phyloP scores from a whole-genome alignment of 192 early-diverging fungal genomes.

The Coemansia sp. region DNA sequence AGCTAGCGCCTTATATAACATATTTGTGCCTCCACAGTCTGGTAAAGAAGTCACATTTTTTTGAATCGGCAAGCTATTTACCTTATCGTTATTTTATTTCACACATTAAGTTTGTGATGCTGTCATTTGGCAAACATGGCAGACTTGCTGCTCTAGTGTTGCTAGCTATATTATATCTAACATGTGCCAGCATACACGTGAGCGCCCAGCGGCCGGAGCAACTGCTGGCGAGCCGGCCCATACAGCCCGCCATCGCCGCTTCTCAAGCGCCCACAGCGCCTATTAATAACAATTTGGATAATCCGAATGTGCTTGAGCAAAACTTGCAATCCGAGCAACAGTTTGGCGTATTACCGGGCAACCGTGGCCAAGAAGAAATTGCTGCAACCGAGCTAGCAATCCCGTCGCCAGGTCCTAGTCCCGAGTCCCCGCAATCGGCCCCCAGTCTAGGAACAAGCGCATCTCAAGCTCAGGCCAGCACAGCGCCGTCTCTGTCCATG shows the following conservation, averaged over 20 bases:
- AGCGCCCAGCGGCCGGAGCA: neutral
- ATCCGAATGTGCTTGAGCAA: conserved; percentile 23
- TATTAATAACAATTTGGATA: neutral
- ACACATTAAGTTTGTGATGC: neutral
- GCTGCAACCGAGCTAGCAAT: conserved; percentile 12
- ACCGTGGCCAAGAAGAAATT: conserved; percentile 14
- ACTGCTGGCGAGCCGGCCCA: neutral
- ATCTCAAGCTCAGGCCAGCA: neutral
- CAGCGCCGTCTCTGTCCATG: neutral
- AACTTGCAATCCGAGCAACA: conserved; percentile 18
- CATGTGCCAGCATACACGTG: neutral
- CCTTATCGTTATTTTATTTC: neutral
- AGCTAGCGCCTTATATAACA: neutral
- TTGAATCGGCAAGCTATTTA: neutral
- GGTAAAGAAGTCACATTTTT: neutral
- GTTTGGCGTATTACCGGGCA: conserved; percentile 1
- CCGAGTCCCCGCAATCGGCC: neutral
- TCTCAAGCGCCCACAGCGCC: neutral
- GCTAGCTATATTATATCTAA: neutral
- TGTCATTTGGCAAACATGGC: neutral
- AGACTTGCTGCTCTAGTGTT: neutral
- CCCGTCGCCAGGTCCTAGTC: neutral
- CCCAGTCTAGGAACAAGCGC: neutral
- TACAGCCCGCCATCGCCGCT: neutral
- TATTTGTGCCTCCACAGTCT: neutral